A percentile compares a stretch with the other conserved stretches of the same genome.
phyloP scores from a whole-genome alignment of 1,284 basidiomycete genomes.

The Ustilago esculenta region DNA sequence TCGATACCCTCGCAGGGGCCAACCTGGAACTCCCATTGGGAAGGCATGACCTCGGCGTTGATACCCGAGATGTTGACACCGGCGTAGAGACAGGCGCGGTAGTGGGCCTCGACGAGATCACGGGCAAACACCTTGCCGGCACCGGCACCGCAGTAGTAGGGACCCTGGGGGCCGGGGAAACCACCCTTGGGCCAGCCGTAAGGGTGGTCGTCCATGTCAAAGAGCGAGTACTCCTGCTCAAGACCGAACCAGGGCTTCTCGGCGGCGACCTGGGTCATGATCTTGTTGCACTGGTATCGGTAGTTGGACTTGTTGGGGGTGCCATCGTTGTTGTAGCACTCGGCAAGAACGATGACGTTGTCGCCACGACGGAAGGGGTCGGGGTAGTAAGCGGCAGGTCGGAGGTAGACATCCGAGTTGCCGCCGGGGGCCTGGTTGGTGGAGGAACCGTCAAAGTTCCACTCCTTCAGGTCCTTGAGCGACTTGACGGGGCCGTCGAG shows the following conservation, averaged over 20 bases:
- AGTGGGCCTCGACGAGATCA: conserved; percentile 99
- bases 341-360: conserved; percentile 72
- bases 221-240: conserved; percentile 99
- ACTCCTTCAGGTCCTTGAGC: conserved; percentile 79
- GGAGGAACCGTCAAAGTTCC: conserved; percentile 92
- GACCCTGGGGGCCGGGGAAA: conserved; percentile 99
- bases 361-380: conserved; percentile 99
- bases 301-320: conserved; percentile 97
- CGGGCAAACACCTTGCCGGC: conserved; percentile 97
- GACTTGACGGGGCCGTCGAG: conserved; percentile 80
- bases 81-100: conserved; percentile 92
- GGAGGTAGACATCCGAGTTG: conserved; percentile 97
- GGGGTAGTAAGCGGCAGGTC: conserved; percentile 95
- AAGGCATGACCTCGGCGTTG: conserved; percentile 99
- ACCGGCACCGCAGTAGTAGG: conserved; percentile 99
- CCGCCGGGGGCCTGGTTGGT: conserved; percentile 77
- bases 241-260: conserved; percentile 92
- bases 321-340: conserved; percentile 98
- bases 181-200: conserved; percentile 89
- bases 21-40: conserved; percentile 99
- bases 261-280: conserved; percentile 61
- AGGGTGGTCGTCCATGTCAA: conserved; percentile 89
- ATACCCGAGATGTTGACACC: conserved; percentile 99
- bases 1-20: conserved; percentile 96
- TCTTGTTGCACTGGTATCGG: conserved; percentile 67